phyloP scores from a whole-genome alignment of 768 basidiomycete species.

The Tylopilus sp. region DNA sequence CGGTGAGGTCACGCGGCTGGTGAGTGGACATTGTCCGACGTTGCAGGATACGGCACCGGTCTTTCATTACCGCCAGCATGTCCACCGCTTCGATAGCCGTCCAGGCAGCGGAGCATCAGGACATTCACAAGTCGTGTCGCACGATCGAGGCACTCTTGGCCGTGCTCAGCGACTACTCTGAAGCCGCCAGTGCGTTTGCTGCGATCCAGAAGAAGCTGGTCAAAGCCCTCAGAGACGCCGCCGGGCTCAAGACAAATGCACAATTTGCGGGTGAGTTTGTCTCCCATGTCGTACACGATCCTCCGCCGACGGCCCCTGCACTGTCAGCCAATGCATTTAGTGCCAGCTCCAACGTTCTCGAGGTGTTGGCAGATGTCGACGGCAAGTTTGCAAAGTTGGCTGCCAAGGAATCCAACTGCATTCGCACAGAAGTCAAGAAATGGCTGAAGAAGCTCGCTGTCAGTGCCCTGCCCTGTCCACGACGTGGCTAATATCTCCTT shows the following conservation, averaged over 20 bases:
- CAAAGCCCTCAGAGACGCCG: slow-evolving; percentile 66
- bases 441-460: slow-evolving; percentile 86
- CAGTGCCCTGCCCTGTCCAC: slow-evolving; percentile 23
- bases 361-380: slow-evolving; percentile 67
- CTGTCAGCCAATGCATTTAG: slow-evolving; percentile 62
- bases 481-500: background rate
- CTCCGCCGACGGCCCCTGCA: background rate
- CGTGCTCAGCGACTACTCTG: slow-evolving; percentile 71
- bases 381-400: slow-evolving; percentile 69
- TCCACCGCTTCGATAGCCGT: slow-evolving; percentile 6
- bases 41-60: background rate
- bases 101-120: slow-evolving; percentile 55
- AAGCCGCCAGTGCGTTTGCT: slow-evolving; percentile 60
- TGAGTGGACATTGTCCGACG: no score
- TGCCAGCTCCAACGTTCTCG: slow-evolving; percentile 63
- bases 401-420: slow-evolving; percentile 66
- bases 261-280: slow-evolving; percentile 57
- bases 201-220: slow-evolving; percentile 71
- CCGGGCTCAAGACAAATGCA: slow-evolving; percentile 53
- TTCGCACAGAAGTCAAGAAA: slow-evolving; percentile 71
- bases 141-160: slow-evolving; percentile 65
- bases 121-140: slow-evolving; percentile 81
- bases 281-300: background rate
- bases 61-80: slow-evolving; percentile 5
- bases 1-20: background rate